These are phyloP conservation scores for Phialophora verrucosa DNA, from an alignment of 2,329 filamentous ascomycete species.

Conservation along the genomic window DNA sequence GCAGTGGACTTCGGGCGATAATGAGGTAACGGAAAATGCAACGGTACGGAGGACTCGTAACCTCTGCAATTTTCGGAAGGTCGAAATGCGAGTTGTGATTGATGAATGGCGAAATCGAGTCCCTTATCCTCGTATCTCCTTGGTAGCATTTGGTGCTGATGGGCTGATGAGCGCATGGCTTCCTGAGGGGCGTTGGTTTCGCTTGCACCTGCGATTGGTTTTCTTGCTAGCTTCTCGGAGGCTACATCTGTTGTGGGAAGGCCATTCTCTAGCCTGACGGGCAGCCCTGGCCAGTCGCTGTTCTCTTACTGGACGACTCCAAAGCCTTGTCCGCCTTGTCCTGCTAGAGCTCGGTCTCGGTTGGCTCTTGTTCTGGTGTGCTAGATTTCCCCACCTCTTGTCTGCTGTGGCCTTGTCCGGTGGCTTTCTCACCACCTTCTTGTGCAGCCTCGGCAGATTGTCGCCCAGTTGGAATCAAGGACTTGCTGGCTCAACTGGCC, in stretches of 20 bases:
- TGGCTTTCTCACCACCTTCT: constrained; percentile 13
- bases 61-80: constrained; percentile 7
- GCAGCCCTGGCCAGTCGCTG: constrained; percentile 6
- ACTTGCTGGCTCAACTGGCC: constrained; percentile 14
- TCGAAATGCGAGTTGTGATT: constrained; percentile 10
- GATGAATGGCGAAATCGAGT: constrained; percentile 13
- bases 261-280: constrained; percentile 18
- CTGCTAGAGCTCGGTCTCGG: constrained; percentile 16
- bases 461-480: constrained; percentile 23
- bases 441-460: constrained; percentile 37
- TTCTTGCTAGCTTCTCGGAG: constrained; percentile 22
- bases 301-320: constrained; percentile 18
- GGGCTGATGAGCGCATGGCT: constrained; percentile 25
- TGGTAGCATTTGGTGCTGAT: constrained; percentile 22
- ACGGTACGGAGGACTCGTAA: not conserved
- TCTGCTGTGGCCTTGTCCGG: constrained; percentile 15
- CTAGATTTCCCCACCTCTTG: constrained; percentile 24
- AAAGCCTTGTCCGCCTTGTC: constrained; percentile 36
- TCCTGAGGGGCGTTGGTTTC: constrained; percentile 13
- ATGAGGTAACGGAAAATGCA: constrained; percentile 18
- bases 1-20: not conserved
- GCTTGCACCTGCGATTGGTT: constrained; percentile 19
- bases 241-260: constrained; percentile 25
- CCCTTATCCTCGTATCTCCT: constrained; percentile 17
- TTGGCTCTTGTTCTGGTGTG: constrained; percentile 1